Base-by-base conservation (phyloP, 148 eudicot species). In the Vaccinium corymbosum region DNA sequence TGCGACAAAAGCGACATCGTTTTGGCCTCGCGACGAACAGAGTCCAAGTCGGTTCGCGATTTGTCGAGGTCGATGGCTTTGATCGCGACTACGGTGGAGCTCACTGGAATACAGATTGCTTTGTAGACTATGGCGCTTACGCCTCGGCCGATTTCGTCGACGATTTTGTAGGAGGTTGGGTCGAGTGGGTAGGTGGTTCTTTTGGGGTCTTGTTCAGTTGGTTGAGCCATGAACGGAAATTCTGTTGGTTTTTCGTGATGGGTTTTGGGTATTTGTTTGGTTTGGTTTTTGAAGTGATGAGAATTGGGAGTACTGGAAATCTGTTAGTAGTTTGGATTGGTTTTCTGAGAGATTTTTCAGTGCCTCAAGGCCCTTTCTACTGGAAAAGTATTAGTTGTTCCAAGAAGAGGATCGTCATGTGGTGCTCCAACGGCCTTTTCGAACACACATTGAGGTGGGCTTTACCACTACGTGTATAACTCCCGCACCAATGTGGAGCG, bases 111-210 rank as follows among this genome's bases (percentile, higher is more conserved):
- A 79, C 98, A 94, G 0, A 83, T 35, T 3, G 98, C 95, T 83
- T 93, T 94, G 91, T 93, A 94, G 2, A 94, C 98, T 2, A 88
- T 82, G 4, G 93, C 94, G 77, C 94, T 93, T 0, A 88, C 90
- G 0, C 98, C 98, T 27, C 88, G 68, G 7, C 98, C 98, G 49
- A 94, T 92, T 71, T 93, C 94, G 2, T 86, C 87, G 17, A 89
- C 73, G 50, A 94, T 84, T 77, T 86, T 48, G 88, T 93, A 94
- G 20, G 85, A 82, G 81, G 70, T 88, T 1, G 92, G 84, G 85
- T 93, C 95, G 0, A 91, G 89, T 71, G 98, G 98, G 85, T 85
- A 92, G 17, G 79, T 83, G 7, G 62, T 5, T 49, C 82, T 74
- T 57, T 53, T 57, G 52, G 52, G 42, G 17, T 82, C 71, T 83